These are phyloP conservation scores for Russula lepida DNA, from an alignment of 768 basidiomycete genomes.

Conservation along the genomic window DNA sequence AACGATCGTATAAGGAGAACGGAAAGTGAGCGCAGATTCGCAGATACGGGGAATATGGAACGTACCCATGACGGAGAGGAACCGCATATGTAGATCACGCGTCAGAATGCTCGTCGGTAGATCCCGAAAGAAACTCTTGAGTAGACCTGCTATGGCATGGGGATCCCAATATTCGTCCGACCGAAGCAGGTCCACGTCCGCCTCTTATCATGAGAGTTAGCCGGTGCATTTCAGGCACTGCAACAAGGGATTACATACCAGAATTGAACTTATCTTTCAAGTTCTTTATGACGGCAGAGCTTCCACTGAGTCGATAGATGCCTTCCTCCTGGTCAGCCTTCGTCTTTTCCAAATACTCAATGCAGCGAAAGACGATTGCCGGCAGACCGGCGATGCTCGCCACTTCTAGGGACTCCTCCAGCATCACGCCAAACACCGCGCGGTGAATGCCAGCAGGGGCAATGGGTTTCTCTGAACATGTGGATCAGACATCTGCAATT, in stretches of 20 bases:
- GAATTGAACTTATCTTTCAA: conserved; percentile 89
- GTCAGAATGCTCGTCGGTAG: conserved; percentile 89
- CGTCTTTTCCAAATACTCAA: conserved; percentile 91
- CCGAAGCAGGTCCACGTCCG: conserved; percentile 85
- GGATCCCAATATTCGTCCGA: conserved; percentile 95
- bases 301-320: conserved; percentile 92
- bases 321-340: conserved; percentile 96
- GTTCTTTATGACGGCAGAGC: conserved; percentile 89
- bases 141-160: conserved; percentile 90
- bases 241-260: conserved; percentile 40
- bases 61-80: conserved; percentile 89
- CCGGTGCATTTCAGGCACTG: not conserved
- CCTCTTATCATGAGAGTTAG: conserved; percentile 49
- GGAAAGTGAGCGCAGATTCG: conserved; percentile 1
- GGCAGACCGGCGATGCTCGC: conserved; percentile 87
- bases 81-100: conserved; percentile 81
- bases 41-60: conserved; percentile 18
- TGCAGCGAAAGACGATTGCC: conserved; percentile 89
- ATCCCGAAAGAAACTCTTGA: conserved; percentile 91
- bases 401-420: conserved; percentile 83
- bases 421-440: conserved; percentile 80
- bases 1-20: conserved; percentile 9
- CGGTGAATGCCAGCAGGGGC: conserved; percentile 41
- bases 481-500: conserved; percentile 1
- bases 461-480: conserved; percentile 29